Evolutionary conservation across 176 grass and related monocot genomes (phyloP).

Genomic region (Oryza rufipogon): DNA sequence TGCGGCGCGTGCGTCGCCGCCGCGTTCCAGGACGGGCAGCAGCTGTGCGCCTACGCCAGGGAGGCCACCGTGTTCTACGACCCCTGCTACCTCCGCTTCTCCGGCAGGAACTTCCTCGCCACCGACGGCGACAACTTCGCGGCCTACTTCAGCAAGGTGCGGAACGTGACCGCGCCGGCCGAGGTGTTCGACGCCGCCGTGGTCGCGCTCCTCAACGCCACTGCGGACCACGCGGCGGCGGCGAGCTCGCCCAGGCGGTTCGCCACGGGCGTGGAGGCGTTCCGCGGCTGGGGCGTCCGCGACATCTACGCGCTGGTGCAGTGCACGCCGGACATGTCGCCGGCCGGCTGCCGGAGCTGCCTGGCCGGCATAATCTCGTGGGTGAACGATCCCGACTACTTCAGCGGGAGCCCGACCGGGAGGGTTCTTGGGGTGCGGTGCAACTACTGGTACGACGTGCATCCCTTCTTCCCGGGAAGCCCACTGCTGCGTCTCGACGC

Average conservation of each 20-base stretch:
- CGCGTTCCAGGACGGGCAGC: conserved; percentile 19
- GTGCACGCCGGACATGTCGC: conserved; percentile 55
- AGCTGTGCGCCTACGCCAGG: conserved; percentile 11
- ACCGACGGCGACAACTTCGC: rapidly evolving
- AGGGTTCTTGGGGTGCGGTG: neutral
- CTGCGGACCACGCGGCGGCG: conserved; percentile 38
- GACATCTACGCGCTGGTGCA: conserved; percentile 52
- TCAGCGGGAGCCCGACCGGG: neutral
- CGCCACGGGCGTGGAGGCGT: conserved; percentile 41
- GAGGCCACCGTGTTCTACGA: conserved; percentile 31
- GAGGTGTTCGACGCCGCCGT: conserved; percentile 34
- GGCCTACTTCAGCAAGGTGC: neutral
- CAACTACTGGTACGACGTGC: neutral
- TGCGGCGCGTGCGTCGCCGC: conserved; percentile 41
- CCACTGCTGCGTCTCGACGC: neutral
- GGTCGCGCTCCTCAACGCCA: conserved; percentile 35
- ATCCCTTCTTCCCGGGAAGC: neutral
- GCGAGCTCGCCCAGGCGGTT: conserved; percentile 39
- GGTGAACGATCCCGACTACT: neutral
- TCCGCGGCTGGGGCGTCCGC: neutral
- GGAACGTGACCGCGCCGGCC: conserved; percentile 23
- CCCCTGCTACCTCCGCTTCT: conserved; percentile 36
- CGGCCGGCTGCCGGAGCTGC: conserved; percentile 28
- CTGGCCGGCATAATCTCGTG: neutral
- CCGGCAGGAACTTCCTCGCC: conserved; percentile 27